phyloP scores from a whole-genome alignment of 805 yeast species.

The Candida anglica region DNA sequence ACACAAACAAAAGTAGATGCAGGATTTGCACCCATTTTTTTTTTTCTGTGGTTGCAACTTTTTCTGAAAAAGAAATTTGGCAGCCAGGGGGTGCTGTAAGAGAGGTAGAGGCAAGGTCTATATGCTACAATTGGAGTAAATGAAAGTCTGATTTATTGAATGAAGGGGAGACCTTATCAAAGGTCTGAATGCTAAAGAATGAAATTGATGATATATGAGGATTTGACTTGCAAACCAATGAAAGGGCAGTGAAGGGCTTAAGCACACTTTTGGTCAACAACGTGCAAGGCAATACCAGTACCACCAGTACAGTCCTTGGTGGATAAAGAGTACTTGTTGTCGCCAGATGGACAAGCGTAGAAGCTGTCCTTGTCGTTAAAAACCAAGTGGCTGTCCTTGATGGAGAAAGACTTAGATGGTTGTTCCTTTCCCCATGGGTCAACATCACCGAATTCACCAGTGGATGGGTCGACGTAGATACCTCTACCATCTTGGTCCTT shows the following conservation, averaged over 20 bases:
- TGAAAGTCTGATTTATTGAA: too few relatives aligned
- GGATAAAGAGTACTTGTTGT: slow-evolving; percentile 19
- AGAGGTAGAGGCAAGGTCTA: too few relatives aligned
- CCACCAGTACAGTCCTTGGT: slow-evolving; percentile 25
- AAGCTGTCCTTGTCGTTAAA: slow-evolving; percentile 31
- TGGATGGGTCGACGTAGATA: slow-evolving; percentile 20
- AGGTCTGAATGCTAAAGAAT: too few relatives aligned
- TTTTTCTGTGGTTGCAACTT: too few relatives aligned
- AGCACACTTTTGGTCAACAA: too few relatives aligned
- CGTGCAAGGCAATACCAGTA: slow-evolving; percentile 20
- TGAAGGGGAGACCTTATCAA: too few relatives aligned
- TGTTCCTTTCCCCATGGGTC: slow-evolving; percentile 28
- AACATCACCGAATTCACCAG: slow-evolving; percentile 31
- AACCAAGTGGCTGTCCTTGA: slow-evolving; percentile 32
- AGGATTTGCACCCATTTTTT: slow-evolving; percentile 2
- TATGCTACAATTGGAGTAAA: neutral
- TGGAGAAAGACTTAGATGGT: slow-evolving; percentile 36
- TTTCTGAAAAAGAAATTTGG: too few relatives aligned
- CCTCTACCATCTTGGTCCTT: slow-evolving; percentile 28
- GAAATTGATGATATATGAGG: too few relatives aligned
- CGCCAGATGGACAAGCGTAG: slow-evolving; percentile 34
- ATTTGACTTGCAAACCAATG: too few relatives aligned
- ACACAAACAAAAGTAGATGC: slow-evolving; percentile 1
- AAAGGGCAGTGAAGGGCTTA: too few relatives aligned
- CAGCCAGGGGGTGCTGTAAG: too few relatives aligned